Evolutionary conservation across 2,329 filamentous ascomycete species (phyloP), one percentile per base, ranked within the genome.

Genomic region (Microdochium bolleyi): DNA sequence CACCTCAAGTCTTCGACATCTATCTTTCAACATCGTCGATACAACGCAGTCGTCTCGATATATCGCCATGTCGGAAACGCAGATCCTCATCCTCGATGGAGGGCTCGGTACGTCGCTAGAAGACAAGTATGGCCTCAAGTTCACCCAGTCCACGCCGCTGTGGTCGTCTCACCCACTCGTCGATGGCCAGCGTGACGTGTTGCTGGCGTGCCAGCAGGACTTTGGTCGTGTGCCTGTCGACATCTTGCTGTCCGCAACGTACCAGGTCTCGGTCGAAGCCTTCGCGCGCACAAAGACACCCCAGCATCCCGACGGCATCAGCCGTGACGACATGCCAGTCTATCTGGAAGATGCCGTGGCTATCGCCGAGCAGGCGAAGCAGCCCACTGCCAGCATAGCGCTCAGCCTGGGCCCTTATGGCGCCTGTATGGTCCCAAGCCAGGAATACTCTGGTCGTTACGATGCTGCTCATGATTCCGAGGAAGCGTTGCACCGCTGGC

Each of bases 131-230:
- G 65, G 67, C 52, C 61, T 79, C 54, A 69, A 63, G 14, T 88
- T 87, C 64, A 67, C 70, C 51, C 65, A 69, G 25, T 62, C 69
- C 37, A 70, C 67, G 11, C 85, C 84, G 0, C 75, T 88, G 38
- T 88, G 85, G 85, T 86, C 85, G 1, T 83, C 83, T 0, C 78
- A 87, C 60, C 73, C 87, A 5, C 74, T 88, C n/a, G 61, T 86
- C 51, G 70, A 75, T 34, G 71, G 76, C 13, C 9, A 30, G 57
- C 74, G 72, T 2, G 58, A 69, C 8, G 80, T 75, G 1, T 74
- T 86, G 9, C 66, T 73, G 54, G 67, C 68, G 27, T 83, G 80
- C 62, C 83, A 86, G 61, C 61, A 62, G 51, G 76, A 78, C 57
- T 86, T 86, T 62, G 73, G 70, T 51, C 55, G 61, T 8, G 76